Conservation (phyloP, 805 yeast species). For the Metschnikowia arizonensis region DNA sequence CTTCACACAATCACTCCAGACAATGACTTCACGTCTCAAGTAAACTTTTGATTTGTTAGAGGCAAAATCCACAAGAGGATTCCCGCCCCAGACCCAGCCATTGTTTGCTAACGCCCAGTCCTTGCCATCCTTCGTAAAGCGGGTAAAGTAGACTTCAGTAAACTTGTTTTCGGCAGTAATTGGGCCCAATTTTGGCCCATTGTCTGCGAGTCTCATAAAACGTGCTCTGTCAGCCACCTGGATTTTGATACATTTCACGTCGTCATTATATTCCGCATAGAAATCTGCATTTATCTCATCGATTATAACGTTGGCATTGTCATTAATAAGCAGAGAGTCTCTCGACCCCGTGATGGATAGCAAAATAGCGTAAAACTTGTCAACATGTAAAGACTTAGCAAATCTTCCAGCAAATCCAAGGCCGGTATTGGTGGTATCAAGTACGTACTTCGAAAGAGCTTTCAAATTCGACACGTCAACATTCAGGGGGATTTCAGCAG, state of each 20-base stretch:
- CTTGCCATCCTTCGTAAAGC: conserved; percentile 54
- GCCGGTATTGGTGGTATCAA: conserved; percentile 39
- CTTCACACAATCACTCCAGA: conserved; percentile 97
- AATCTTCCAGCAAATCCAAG: conserved; percentile 30
- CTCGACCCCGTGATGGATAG: conserved; percentile 19
- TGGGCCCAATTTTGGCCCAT: conserved; percentile 80
- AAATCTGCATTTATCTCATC: conserved; percentile 75
- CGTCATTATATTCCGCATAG: conserved; percentile 73
- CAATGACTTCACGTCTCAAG: conserved; percentile 84
- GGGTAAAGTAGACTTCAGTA: conserved; percentile 84
- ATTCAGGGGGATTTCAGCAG: conserved; percentile 42
- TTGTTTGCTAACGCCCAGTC: conserved; percentile 81
- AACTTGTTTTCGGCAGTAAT: conserved; percentile 53
- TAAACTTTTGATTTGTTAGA: conserved; percentile 74
- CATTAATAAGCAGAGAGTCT: conserved; percentile 19
- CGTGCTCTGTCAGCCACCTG: conserved; percentile 75
- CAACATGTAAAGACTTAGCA: conserved; percentile 50
- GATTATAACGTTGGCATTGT: conserved; percentile 48
- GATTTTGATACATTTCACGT: conserved; percentile 55
- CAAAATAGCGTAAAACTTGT: conserved; percentile 51
- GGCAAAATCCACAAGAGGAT: conserved; percentile 92
- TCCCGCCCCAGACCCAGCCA: conserved; percentile 99
- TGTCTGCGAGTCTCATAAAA: conserved; percentile 67
- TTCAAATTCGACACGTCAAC: conserved; percentile 37
- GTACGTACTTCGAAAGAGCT: conserved; percentile 47